A percentile compares a stretch with the other conserved stretches of the same genome.
Conservation (phyloP, 2,329 filamentous ascomycete species). For the Verticillium isaacii region DNA sequence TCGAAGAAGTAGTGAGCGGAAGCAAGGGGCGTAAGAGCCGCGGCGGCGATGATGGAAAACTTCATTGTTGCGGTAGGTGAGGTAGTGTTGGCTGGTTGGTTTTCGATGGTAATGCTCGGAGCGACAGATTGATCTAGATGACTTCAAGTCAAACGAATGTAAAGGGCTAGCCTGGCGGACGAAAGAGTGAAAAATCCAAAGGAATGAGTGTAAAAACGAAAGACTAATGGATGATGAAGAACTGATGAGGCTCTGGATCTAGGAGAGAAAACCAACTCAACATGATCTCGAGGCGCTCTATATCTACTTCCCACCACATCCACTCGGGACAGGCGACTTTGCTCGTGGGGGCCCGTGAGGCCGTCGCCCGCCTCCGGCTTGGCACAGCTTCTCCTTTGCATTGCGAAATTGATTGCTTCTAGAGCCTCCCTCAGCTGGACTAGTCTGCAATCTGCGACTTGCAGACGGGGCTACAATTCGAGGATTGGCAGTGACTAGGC, state of each 20-base stretch:
- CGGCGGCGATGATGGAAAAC: background rate
- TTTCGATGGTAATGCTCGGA: background rate
- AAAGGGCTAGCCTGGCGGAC: background rate
- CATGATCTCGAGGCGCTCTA: background rate
- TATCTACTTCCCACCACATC: background rate
- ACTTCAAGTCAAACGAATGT: background rate
- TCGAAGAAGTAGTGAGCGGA: conserved; percentile 5
- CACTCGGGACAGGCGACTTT: background rate
- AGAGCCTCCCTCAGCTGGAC: background rate
- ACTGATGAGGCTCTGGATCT: background rate
- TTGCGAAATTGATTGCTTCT: background rate
- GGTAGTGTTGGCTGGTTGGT: background rate
- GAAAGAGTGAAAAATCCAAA: background rate
- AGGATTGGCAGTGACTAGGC: background rate
- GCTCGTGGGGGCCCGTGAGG: no score
- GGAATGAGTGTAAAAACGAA: background rate
- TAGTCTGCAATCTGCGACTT: background rate
- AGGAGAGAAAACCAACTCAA: background rate
- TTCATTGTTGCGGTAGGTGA: background rate
- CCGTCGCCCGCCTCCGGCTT: background rate
- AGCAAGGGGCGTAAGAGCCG: conserved; percentile 1
- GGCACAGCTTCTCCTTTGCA: background rate
- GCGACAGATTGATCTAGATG: background rate
- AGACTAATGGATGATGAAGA: background rate
- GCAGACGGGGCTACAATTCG: background rate